Evolutionary conservation across 2,329 filamentous ascomycete species (phyloP).

Genomic region (Aspergillus costaricaensis): DNA sequence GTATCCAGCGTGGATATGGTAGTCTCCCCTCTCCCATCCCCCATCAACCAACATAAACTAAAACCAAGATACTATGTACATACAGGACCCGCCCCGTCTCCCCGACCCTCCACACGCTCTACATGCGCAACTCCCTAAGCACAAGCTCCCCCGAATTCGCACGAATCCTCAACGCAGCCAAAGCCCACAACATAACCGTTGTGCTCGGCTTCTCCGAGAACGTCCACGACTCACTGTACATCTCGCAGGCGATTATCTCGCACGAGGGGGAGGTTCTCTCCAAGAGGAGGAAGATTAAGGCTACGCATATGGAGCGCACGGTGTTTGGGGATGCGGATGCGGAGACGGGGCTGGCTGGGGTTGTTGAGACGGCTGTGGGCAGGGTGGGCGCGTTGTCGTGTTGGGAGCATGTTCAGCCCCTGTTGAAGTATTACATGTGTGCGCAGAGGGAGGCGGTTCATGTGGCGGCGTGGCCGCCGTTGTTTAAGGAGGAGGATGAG

Average conservation of each 20-base stretch:
- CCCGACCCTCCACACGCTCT: constrained; percentile 30
- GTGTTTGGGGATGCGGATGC: constrained; percentile 52
- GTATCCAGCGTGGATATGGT: constrained; percentile 52
- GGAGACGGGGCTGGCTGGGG: constrained; percentile 39
- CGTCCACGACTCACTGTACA: constrained; percentile 44
- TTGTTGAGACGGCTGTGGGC: constrained; percentile 42
- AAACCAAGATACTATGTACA: no score
- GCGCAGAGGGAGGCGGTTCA: constrained; percentile 50
- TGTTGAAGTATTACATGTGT: constrained; percentile 52
- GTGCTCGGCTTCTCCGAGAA: constrained; percentile 49
- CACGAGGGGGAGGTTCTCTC: constrained; percentile 43
- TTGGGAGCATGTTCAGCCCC: constrained; percentile 55
- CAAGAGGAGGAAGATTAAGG: constrained; percentile 55
- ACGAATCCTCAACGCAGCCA: constrained; percentile 35
- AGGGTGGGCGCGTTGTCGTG: constrained; percentile 50
- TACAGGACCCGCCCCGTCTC: constrained; percentile 37
- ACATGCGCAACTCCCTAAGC: constrained; percentile 36
- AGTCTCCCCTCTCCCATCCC: background rate
- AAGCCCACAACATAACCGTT: constrained; percentile 42
- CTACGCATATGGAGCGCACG: constrained; percentile 56
- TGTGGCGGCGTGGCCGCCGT: constrained; percentile 52
- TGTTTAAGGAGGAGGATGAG: constrained; percentile 18
- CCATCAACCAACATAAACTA: no score
- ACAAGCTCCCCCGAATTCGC: constrained; percentile 40
- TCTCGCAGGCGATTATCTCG: constrained; percentile 50